Percentiles rank a stretch among this genome's conserved stretches.
Evolutionary conservation across 768 basidiomycete species (phyloP).

Genomic region (Collybia mongolica): DNA sequence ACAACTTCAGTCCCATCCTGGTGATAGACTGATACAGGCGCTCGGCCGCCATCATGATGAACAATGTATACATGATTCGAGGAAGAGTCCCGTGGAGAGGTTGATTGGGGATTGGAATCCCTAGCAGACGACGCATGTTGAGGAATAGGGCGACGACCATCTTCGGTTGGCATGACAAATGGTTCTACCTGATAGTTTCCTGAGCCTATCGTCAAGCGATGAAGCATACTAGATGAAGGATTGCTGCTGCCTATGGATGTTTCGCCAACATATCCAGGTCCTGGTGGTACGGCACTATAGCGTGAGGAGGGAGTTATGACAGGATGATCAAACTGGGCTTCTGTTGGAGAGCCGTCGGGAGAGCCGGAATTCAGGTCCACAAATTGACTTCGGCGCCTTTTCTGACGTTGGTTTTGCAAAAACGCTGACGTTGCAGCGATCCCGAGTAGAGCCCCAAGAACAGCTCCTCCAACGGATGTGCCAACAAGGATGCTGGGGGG

Average conservation of each 20-base stretch:
- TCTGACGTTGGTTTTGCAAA: slow-evolving; percentile 24
- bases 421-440: slow-evolving; percentile 28
- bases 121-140: not conserved
- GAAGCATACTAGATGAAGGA: slow-evolving; percentile 6
- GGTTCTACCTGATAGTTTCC: slow-evolving; percentile 41
- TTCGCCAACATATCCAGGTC: slow-evolving; percentile 11
- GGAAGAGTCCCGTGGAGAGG: not conserved
- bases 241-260: slow-evolving; percentile 14
- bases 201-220: slow-evolving; percentile 9
- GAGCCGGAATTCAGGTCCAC: slow-evolving; percentile 22
- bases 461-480: slow-evolving; percentile 37
- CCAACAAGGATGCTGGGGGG: slow-evolving; percentile 27
- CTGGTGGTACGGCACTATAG: slow-evolving; percentile 27
- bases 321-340: slow-evolving; percentile 13
- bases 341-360: slow-evolving; percentile 18
- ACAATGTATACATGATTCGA: slow-evolving; percentile 50
- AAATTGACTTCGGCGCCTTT: slow-evolving; percentile 19
- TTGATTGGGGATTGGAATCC: not conserved
- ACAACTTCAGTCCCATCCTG: slow-evolving; percentile 54
- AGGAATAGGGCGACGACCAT: slow-evolving; percentile 20
- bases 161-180: slow-evolving; percentile 36
- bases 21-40: slow-evolving; percentile 60
- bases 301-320: slow-evolving; percentile 14
- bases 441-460: slow-evolving; percentile 34
- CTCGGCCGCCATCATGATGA: slow-evolving; percentile 56